Evolutionary conservation across 805 yeast species (phyloP), one percentile per base, ranked within the genome.

Genomic region (Yamadazyma kitorensis): DNA sequence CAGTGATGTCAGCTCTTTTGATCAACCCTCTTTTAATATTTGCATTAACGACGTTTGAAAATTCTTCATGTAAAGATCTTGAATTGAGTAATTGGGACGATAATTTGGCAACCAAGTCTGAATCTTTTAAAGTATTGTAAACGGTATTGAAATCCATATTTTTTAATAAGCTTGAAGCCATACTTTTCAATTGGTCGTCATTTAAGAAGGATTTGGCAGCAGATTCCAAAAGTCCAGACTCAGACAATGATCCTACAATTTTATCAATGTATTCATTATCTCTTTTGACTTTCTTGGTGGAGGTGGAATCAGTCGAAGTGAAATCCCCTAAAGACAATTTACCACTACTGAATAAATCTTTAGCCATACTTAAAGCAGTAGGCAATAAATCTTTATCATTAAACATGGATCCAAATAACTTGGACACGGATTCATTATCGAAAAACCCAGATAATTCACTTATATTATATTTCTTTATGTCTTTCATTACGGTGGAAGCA

Each of bases 111-210:
- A 41, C 36, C 27, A 52, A 33, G 15, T 57, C 62, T 22, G 62
- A 55, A 27, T 48, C 47, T 36, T 55, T 57, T 29, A 59, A 44
- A 11, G 51, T 39, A 13, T 39, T 39, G 39, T 45, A 55, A 27
- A 59, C 30, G 5, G 43, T 32, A 4, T 39, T 18, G 40, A 52
- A 54, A 36, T 55, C 44, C 34, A 48, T 45, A 28, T 49, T 48
- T 9, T 46, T 27, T 6, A 55, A 27, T 25, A 59, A 41, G 10
- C 36, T 34, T 9, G 48, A 36, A 28, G 55, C 55, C 22, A 50
- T 46, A 8, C 44, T 44, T 23, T 47, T 34, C 17, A 43, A 34
- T 4, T 40, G 27, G n/a, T 21, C 39, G 41, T 52, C 53, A 33
- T 52, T 53, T 29, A 53, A 41, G 13, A 59, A 45, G 5, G 49